Conservation (phyloP, 2,329 filamentous ascomycete species). For the Cladosporium austrohemisphaericum region DNA sequence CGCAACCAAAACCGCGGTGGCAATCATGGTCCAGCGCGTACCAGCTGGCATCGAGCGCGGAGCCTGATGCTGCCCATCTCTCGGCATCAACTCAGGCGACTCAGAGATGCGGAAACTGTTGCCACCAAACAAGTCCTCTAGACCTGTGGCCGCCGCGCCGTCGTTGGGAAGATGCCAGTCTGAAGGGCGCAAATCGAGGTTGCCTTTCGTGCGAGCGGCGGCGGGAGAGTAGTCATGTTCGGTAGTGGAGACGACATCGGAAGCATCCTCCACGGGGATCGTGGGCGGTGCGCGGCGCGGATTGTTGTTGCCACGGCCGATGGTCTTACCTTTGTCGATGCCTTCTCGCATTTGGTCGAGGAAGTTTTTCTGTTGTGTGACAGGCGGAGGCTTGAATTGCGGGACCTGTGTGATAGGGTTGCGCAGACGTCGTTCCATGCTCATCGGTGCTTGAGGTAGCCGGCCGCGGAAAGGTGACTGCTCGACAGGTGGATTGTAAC, state of each 20-base stretch:
- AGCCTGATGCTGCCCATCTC: neutral
- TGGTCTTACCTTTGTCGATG: slow-evolving; percentile 19
- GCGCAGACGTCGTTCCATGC: slow-evolving; percentile 59
- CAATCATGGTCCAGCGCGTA: neutral
- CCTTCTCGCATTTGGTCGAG: slow-evolving; percentile 41
- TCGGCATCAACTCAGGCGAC: slow-evolving; percentile 1
- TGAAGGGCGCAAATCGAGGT: slow-evolving; percentile 20
- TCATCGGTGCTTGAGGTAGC: slow-evolving; percentile 64
- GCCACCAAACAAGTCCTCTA: slow-evolving; percentile 27
- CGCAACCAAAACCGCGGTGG: slow-evolving; percentile 4
- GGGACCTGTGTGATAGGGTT: slow-evolving; percentile 59
- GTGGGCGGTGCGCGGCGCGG: neutral
- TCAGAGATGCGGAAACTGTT: slow-evolving; percentile 22
- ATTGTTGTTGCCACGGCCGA: neutral
- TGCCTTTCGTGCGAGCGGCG: slow-evolving; percentile 21
- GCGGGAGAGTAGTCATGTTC: slow-evolving; percentile 22
- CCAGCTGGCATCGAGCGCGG: neutral
- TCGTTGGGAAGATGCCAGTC: slow-evolving; percentile 21
- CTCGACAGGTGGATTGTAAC: slow-evolving; percentile 32
- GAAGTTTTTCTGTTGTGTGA: slow-evolving; percentile 49
- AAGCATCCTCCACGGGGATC: slow-evolving; percentile 8
- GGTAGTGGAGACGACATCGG: slow-evolving; percentile 21
- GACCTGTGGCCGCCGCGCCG: slow-evolving; percentile 18
- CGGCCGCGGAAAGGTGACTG: slow-evolving; percentile 64
- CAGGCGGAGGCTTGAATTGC: slow-evolving; percentile 43